These are phyloP conservation scores for Globisporangium megalacanthum DNA, from an alignment of 352 stramenopile genomes.

Conservation along the genomic window DNA sequence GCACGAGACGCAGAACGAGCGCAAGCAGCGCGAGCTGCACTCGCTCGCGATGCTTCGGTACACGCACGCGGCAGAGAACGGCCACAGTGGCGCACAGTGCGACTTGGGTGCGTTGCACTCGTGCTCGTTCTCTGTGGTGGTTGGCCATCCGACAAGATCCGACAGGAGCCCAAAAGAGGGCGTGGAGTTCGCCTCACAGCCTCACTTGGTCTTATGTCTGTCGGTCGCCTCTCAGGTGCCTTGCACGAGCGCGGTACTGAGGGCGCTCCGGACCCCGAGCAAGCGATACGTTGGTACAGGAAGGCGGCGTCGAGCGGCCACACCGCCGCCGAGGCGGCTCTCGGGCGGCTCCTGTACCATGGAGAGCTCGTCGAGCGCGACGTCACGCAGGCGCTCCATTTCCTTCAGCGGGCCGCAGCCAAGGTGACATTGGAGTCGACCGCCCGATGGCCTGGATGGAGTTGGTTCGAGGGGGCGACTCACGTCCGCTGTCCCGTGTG, in stretches of 20 bases:
- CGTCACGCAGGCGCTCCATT: slow-evolving; percentile 53
- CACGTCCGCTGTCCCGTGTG: too few species aligned
- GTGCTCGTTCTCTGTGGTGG: not conserved
- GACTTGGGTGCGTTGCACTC: slow-evolving; percentile 23
- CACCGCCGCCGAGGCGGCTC: slow-evolving; percentile 36
- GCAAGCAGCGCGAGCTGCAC: slow-evolving; percentile 32
- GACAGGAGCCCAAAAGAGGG: not conserved
- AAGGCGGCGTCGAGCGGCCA: slow-evolving; percentile 50
- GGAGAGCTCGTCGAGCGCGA: slow-evolving; percentile 23
- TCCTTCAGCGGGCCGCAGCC: slow-evolving; percentile 46
- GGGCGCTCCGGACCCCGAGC: slow-evolving; percentile 11
- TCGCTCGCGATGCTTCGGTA: slow-evolving; percentile 35
- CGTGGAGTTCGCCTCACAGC: not conserved
- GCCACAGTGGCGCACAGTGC: slow-evolving; percentile 50
- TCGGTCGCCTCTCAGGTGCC: slow-evolving; percentile 8
- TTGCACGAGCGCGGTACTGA: slow-evolving; percentile 32
- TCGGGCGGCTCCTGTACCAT: slow-evolving; percentile 37
- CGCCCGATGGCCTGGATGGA: too few species aligned
- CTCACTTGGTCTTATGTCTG: not conserved
- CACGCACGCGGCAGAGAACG: slow-evolving; percentile 42
- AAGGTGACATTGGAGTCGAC: slow-evolving; percentile 22
- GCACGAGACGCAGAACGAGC: slow-evolving; percentile 24
- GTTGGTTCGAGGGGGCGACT: too few species aligned
- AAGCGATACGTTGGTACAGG: slow-evolving; percentile 41
- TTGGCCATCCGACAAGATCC: not conserved